Base-by-base conservation (phyloP, 192 early-diverging fungal genomes). In the Coemansia sp. region DNA sequence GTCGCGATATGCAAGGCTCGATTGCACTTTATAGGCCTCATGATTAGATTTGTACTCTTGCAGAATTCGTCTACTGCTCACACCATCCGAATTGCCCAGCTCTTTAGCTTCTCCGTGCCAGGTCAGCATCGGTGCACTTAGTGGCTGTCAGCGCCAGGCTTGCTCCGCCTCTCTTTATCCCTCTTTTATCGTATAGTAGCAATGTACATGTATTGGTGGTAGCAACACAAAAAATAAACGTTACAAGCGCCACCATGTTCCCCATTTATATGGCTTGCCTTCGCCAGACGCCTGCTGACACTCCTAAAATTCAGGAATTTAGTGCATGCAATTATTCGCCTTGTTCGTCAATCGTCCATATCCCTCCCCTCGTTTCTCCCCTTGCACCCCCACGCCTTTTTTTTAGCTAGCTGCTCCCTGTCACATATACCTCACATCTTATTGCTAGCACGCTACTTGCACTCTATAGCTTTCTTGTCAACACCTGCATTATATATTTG, bases 21-120 rank as follows among this genome's bases (percentile, higher is more conserved):
- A 67, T 67, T 67, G 62, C 57, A 51, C 49, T 67, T 36, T 27
- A 67, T 36, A 67, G 49, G 66, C 33, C 31, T 52, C 36, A 38
- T 67, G 66, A 67, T 67, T 49, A 40, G 66, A 67, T 54, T 33
- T 20, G 44, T 51, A 54, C 27, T n/a, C 43, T 16, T 47, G 64
- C 40, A 65, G 15, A 66, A 44, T 7, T 65, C 29, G 41, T 18
- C 64, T 47, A 65, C 57, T 60, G 57, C 57, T 8, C 29, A 34
- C 57, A 18, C 27, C 31, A 31, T 6, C 57, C 16, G 9, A 31
- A 13, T 36, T 8, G 10, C 57, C 11, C 5, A 65, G 41, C 43
- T 33, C 46, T 52, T 47, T 66, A 16, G 44, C n/a, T 46, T 66
- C 42, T 44, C 57, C 27, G 33, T 31, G 27, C 6, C 15, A 60